These are phyloP conservation scores for Peltaster fructicola DNA, from an alignment of 2,329 filamentous ascomycete species.

Conservation along the genomic window DNA sequence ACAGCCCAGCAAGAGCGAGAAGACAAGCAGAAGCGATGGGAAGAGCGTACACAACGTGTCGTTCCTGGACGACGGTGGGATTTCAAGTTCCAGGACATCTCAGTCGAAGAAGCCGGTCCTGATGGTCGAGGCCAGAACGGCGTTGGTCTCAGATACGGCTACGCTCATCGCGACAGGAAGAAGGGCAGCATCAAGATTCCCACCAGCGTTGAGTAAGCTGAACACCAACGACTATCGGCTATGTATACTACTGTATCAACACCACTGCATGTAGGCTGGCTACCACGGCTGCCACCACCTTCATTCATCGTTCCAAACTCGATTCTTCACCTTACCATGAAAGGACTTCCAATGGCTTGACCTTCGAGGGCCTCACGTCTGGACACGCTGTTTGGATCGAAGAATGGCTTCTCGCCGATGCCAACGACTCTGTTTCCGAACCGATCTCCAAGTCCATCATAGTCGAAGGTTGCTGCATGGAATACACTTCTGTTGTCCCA, in stretches of 20 bases:
- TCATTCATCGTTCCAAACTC: too few species aligned
- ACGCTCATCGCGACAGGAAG: conserved; percentile 45
- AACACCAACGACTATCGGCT: too few species aligned
- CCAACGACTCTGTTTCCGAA: conserved; percentile 36
- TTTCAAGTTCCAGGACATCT: conserved; percentile 42
- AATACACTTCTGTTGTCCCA: conserved; percentile 49
- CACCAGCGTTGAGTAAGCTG: conserved; percentile 33
- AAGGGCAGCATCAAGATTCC: conserved; percentile 47
- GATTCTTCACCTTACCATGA: conserved; percentile 3
- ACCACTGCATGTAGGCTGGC: too few species aligned
- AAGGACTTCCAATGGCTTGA: conserved; percentile 1
- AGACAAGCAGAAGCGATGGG: conserved; percentile 26
- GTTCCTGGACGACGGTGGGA: conserved; percentile 37
- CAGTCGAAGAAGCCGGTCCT: conserved; percentile 35
- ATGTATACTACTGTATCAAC: too few species aligned
- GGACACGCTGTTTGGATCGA: conserved; percentile 34
- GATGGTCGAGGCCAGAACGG: conserved; percentile 36
- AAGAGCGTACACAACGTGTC: conserved; percentile 24
- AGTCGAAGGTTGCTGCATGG: conserved; percentile 47
- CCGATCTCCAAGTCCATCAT: conserved; percentile 34
- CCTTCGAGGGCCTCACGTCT: too few species aligned
- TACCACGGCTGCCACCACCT: too few species aligned
- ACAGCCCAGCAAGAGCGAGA: conserved; percentile 15
- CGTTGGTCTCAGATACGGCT: conserved; percentile 42
- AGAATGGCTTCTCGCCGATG: conserved; percentile 37